Conservation (phyloP, 208 protist genomes). For the Balamuthia mandrillaris region DNA sequence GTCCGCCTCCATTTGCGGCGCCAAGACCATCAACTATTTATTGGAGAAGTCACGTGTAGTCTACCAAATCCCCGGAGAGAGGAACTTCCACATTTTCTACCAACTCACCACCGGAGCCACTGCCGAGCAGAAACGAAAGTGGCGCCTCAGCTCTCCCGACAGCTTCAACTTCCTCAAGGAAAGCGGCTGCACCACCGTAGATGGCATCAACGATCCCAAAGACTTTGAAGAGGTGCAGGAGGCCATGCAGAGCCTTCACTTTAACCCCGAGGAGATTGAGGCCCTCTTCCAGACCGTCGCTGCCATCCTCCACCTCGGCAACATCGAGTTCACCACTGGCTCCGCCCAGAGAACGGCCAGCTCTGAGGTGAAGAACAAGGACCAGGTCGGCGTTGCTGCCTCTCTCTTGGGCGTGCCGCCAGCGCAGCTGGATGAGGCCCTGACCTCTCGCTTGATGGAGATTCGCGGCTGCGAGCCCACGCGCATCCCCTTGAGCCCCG, state of each 20-base stretch:
- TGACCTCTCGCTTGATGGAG: slow-evolving; percentile 11
- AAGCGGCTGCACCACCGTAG: slow-evolving; percentile 69
- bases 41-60: slow-evolving; percentile 41
- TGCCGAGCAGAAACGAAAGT: not conserved
- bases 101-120: slow-evolving; percentile 61
- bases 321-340: slow-evolving; percentile 55
- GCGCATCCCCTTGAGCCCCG: not conserved
- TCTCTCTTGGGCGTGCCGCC: not conserved
- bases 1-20: slow-evolving; percentile 56
- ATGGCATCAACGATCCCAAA: slow-evolving; percentile 81
- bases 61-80: slow-evolving; percentile 62
- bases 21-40: slow-evolving; percentile 46
- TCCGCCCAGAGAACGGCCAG: not conserved
- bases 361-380: not conserved
- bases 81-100: slow-evolving; percentile 94
- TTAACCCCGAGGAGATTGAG: slow-evolving; percentile 58
- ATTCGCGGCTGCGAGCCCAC: slow-evolving; percentile 25
- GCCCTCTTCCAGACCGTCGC: slow-evolving; percentile 46
- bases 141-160: slow-evolving; percentile 45
- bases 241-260: slow-evolving; percentile 67
- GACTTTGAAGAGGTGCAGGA: slow-evolving; percentile 78
- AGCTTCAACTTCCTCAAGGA: slow-evolving; percentile 84
- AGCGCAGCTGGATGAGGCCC: not conserved
- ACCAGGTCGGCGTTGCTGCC: not conserved
- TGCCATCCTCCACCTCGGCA: slow-evolving; percentile 8